phyloP scores from a whole-genome alignment of 805 yeast species.

The Pichia cephalocereana region DNA sequence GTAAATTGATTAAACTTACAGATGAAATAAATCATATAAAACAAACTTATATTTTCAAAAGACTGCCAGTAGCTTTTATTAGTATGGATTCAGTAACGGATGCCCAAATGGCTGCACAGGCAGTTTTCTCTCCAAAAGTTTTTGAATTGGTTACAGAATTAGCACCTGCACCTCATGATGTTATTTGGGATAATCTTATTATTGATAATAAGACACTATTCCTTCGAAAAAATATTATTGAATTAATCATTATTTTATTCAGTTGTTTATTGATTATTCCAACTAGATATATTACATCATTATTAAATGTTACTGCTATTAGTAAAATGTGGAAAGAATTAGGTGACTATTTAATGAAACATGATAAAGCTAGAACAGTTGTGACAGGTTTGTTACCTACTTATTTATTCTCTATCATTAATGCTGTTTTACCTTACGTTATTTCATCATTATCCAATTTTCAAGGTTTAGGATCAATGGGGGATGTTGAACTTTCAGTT shows the following conservation, averaged over 20 bases:
- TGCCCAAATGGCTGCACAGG: constrained; percentile 97
- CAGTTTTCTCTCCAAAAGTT: constrained; percentile 83
- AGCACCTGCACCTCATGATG: constrained; percentile 96
- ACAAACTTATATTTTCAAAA: constrained; percentile 29
- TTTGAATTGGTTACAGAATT: constrained; percentile 71
- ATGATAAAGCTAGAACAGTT: constrained; percentile 42
- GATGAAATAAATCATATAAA: constrained; percentile 28
- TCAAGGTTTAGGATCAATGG: constrained; percentile 48
- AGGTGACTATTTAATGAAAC: constrained; percentile 42
- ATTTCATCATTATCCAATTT: constrained; percentile 39
- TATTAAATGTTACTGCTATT: constrained; percentile 47
- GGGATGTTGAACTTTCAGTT: constrained; percentile 50
- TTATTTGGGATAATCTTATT: constrained; percentile 63
- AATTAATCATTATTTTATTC: constrained; percentile 35
- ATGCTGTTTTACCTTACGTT: constrained; percentile 45
- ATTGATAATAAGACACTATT: constrained; percentile 31
- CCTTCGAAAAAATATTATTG: constrained; percentile 24
- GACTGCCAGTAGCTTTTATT: constrained; percentile 52
- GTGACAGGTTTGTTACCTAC: constrained; percentile 60
- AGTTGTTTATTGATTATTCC: constrained; percentile 46
- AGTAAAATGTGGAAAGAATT: constrained; percentile 50
- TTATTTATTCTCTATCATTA: constrained; percentile 45
- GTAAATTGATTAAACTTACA: constrained; percentile 30
- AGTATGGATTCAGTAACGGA: constrained; percentile 92
- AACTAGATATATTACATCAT: constrained; percentile 47